These are phyloP conservation scores for Amanita subjunquillea DNA, from an alignment of 768 basidiomycete species.

Conservation along the genomic window DNA sequence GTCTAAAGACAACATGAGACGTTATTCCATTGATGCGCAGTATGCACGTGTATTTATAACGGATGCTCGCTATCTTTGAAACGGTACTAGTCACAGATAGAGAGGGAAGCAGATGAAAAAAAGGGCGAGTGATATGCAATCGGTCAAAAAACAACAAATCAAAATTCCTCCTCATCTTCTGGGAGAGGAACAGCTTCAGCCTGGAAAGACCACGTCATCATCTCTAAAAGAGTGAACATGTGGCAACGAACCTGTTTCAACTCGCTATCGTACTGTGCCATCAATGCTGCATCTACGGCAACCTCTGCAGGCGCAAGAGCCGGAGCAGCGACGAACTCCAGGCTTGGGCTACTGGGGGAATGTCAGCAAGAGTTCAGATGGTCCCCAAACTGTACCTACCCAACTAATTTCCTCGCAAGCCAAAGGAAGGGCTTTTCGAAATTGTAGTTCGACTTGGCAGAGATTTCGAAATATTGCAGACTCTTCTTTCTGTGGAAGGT, in stretches of 20 bases:
- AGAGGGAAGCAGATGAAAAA: conserved; percentile 9
- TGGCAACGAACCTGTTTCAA: conserved; percentile 44
- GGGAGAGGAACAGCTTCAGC: conserved; percentile 92
- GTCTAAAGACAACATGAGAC: conserved; percentile 9
- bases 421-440: conserved; percentile 99
- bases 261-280: conserved; percentile 73
- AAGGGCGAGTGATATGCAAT: conserved; percentile 5
- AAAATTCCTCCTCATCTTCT: conserved; percentile 76
- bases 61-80: conserved; percentile 16
- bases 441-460: conserved; percentile 99
- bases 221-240: conserved; percentile 1
- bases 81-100: conserved; percentile 15
- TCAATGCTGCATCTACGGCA: conserved; percentile 65
- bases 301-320: conserved; percentile 95
- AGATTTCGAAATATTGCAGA: conserved; percentile 99
- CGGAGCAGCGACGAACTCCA: conserved; percentile 96
- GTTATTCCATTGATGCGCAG: conserved; percentile 11
- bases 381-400: conserved; percentile 39
- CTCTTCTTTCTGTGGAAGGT: conserved; percentile 99
- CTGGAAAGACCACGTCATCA: conserved; percentile 21
- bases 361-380: neutral
- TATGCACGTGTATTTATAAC: conserved; percentile 15
- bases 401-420: conserved; percentile 96
- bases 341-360: conserved; percentile 53
- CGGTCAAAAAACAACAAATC: conserved; percentile 22